Conservation (phyloP, 495 filamentous ascomycete species). For the Podospora sp. region DNA sequence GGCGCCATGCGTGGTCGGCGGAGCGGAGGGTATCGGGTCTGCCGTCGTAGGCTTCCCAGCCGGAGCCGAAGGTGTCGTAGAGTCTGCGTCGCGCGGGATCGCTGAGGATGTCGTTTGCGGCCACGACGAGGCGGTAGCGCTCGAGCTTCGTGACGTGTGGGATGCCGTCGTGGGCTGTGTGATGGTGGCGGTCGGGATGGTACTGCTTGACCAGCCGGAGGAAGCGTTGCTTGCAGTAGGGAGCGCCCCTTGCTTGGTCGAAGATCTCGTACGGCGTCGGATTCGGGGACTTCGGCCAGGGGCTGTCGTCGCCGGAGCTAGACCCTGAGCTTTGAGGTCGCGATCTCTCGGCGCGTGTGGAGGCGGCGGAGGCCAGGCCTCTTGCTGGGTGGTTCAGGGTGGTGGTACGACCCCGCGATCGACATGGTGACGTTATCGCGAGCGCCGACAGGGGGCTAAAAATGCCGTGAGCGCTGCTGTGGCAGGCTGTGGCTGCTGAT, state of each 20-base stretch:
- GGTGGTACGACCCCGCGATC: conserved; percentile 10
- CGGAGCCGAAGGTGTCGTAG: conserved; percentile 80
- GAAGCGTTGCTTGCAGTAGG: conserved; percentile 81
- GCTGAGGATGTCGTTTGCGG: conserved; percentile 88
- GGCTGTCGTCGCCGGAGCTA: background rate
- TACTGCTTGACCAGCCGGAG: conserved; percentile 93
- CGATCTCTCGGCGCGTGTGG: conserved; percentile 26
- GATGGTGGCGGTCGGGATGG: conserved; percentile 76
- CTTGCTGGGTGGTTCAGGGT: conserved; percentile 3
- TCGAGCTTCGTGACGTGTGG: conserved; percentile 67
- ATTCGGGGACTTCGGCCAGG: conserved; percentile 44
- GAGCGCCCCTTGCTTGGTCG: conserved; percentile 57
- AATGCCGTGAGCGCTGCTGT: conserved; percentile 26
- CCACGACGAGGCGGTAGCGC: conserved; percentile 83
- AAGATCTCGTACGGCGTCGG: conserved; percentile 96
- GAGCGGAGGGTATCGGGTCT: conserved; percentile 40
- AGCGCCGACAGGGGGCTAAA: conserved; percentile 19
- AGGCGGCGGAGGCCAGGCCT: conserved; percentile 11
- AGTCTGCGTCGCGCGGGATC: conserved; percentile 73
- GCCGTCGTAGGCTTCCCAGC: conserved; percentile 64
- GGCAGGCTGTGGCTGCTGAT: conserved; percentile 33
- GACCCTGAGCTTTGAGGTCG: background rate
- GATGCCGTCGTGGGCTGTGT: conserved; percentile 47
- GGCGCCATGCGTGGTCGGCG: conserved; percentile 52
- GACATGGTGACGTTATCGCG: conserved; percentile 38